These are phyloP conservation scores for Pyrenophora graminea DNA, from an alignment of 2,329 filamentous ascomycete species.

Conservation along the genomic window DNA sequence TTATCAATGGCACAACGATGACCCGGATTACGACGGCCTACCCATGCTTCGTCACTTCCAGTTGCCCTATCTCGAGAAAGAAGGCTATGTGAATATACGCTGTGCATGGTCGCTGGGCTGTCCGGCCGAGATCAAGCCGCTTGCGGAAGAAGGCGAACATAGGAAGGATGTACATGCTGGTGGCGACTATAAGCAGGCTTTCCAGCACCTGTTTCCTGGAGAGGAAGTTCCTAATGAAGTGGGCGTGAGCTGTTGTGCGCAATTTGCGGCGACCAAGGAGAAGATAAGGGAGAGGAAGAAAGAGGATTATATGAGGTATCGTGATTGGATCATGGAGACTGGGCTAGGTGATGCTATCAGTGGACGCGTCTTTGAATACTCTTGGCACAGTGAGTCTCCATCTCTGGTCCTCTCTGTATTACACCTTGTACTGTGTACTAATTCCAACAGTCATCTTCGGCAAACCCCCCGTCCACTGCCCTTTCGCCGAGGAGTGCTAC, in stretches of 20 bases:
- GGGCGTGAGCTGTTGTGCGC: constrained; percentile 59
- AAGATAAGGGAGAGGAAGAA: constrained; percentile 52
- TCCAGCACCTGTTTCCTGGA: constrained; percentile 54
- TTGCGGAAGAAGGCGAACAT: constrained; percentile 48
- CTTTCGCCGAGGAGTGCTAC: constrained; percentile 65
- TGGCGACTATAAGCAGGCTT: constrained; percentile 54
- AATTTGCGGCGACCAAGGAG: constrained; percentile 57
- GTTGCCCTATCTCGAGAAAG: constrained; percentile 52
- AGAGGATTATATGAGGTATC: constrained; percentile 55
- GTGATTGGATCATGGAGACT: constrained; percentile 56
- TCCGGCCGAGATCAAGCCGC: constrained; percentile 55
- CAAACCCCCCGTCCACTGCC: constrained; percentile 60
- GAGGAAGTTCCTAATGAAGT: constrained; percentile 50
- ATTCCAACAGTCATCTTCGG: constrained; percentile 43
- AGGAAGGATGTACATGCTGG: constrained; percentile 53
- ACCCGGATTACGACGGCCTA: constrained; percentile 57
- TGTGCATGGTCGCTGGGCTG: constrained; percentile 59
- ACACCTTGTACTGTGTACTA: constrained; percentile 15
- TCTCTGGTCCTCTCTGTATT: not conserved
- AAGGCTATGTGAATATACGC: constrained; percentile 60
- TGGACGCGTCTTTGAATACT: constrained; percentile 61
- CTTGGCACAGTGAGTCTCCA: constrained; percentile 60
- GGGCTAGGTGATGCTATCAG: constrained; percentile 54
- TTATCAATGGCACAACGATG: constrained; percentile 58
- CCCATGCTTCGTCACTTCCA: constrained; percentile 56